Percentiles rank a stretch among this genome's conserved stretches.
These are phyloP conservation scores for Wallacemonas sp. DNA, from an alignment of 208 protist species.

Conservation along the genomic window DNA sequence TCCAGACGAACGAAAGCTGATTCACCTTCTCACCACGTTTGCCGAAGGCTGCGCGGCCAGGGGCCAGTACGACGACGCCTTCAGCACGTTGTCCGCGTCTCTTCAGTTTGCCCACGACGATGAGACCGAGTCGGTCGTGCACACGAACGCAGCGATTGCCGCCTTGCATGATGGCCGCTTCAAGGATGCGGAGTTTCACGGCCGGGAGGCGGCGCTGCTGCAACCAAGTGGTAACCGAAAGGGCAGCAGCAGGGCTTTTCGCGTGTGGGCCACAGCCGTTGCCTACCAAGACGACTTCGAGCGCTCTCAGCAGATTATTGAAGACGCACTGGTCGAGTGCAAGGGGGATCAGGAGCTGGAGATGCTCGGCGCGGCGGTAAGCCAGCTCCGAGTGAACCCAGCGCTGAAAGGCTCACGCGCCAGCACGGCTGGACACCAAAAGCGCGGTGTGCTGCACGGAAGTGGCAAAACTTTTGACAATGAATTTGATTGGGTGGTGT, in stretches of 20 bases:
- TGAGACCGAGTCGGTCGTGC: conserved; percentile 40
- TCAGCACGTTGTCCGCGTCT: conserved; percentile 40
- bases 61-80: conserved; percentile 56
- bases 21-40: conserved; percentile 79
- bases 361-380: not conserved
- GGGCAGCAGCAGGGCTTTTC: conserved; percentile 46
- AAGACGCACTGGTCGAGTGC: conserved; percentile 59
- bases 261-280: conserved; percentile 70
- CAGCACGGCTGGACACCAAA: conserved; percentile 33
- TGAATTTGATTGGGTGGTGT: conserved; percentile 82
- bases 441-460: conserved; percentile 48
- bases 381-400: conserved; percentile 12
- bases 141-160: conserved; percentile 67
- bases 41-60: conserved; percentile 63
- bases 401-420: conserved; percentile 25
- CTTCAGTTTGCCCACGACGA: conserved; percentile 82
- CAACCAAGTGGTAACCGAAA: conserved; percentile 25
- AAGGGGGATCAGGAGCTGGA: conserved; percentile 7
- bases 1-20: conserved; percentile 70
- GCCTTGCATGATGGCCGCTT: conserved; percentile 64
- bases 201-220: conserved; percentile 68
- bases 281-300: conserved; percentile 86
- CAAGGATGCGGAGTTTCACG: conserved; percentile 80
- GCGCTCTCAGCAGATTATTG: conserved; percentile 54
- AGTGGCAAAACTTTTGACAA: conserved; percentile 79